Evolutionary conservation across 2,329 filamentous ascomycete genomes (phyloP).

Genomic region (Fusarium brevicatenulatum): DNA sequence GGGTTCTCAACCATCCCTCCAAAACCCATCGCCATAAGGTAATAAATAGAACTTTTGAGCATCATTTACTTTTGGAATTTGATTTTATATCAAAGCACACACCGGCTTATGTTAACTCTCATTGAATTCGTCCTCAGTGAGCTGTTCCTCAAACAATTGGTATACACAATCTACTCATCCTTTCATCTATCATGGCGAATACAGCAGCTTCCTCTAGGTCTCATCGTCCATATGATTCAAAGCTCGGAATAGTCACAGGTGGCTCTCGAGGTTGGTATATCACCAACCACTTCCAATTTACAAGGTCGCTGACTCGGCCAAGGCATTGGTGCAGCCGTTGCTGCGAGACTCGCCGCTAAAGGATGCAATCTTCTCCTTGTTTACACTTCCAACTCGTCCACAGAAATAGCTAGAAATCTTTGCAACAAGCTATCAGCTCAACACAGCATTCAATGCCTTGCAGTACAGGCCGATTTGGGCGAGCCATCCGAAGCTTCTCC

Average conservation of each 20-base stretch:
- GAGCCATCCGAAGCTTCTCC: conserved; percentile 39
- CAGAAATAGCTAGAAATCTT: conserved; percentile 57
- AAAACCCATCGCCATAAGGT: not conserved
- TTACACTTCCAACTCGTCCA: conserved; percentile 67
- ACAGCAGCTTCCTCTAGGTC: conserved; percentile 3
- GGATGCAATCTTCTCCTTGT: conserved; percentile 68
- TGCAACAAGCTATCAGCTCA: conserved; percentile 56
- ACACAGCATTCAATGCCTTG: conserved; percentile 51
- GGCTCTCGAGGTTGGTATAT: conserved; percentile 47
- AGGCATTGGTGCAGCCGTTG: conserved; percentile 71
- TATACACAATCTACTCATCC: not conserved
- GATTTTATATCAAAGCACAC: not conserved
- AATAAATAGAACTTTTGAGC: not conserved
- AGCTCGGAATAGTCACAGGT: conserved; percentile 50
- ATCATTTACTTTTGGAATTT: not conserved
- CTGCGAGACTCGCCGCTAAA: conserved; percentile 67
- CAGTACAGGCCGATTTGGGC: conserved; percentile 47
- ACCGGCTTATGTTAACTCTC: not conserved
- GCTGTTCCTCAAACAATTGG: not conserved
- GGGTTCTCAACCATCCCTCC: conserved; percentile 1
- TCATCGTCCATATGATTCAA: conserved; percentile 45
- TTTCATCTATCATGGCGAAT: conserved; percentile 32
- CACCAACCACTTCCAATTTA: not conserved
- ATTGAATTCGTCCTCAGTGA: not conserved
- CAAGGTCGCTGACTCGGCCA: conserved; percentile 6